phyloP scores from a whole-genome alignment of 305 asterid genomes.

The Withania somnifera region DNA sequence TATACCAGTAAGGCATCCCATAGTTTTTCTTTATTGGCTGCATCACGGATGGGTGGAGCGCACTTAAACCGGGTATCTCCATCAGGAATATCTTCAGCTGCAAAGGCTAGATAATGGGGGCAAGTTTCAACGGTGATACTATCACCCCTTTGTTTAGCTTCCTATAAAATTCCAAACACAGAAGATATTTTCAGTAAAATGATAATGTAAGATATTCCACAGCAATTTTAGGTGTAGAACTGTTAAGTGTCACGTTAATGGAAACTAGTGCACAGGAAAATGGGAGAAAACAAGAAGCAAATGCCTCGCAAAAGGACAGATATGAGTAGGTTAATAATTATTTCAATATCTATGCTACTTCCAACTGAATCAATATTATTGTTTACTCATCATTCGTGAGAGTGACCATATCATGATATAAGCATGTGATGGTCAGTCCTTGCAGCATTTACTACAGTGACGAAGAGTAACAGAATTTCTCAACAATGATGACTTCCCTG shows the following conservation, averaged over 20 bases:
- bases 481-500: neutral
- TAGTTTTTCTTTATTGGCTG: slow-evolving; percentile 57
- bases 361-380: neutral
- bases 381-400: neutral
- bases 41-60: slow-evolving; percentile 90
- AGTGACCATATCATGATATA: neutral
- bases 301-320: neutral
- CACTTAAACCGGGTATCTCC: slow-evolving; percentile 98
- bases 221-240: neutral
- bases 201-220: neutral
- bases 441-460: neutral
- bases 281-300: neutral
- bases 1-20: slow-evolving; percentile 83
- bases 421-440: neutral
- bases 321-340: neutral
- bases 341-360: neutral
- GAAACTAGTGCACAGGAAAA: neutral
- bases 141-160: slow-evolving; percentile 77
- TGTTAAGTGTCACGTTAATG: neutral
- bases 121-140: slow-evolving; percentile 88
- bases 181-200: neutral
- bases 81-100: slow-evolving; percentile 84
- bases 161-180: slow-evolving; percentile 26
- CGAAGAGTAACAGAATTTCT: neutral
- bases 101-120: slow-evolving; percentile 95